phyloP scores from a whole-genome alignment of 169 alveolate species.

The Perkinsus olseni region DNA sequence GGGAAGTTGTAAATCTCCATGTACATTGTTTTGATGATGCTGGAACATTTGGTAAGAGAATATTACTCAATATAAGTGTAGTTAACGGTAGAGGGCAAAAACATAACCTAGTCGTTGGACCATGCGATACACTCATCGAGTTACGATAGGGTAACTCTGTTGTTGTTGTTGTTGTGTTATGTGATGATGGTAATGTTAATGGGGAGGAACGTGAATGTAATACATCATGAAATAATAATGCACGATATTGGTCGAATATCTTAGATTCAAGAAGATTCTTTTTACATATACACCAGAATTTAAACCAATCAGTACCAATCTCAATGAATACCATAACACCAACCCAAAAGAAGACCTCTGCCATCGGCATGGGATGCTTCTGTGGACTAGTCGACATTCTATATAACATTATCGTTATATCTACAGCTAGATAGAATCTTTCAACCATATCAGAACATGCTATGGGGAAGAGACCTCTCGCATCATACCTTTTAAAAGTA shows the following conservation, averaged over 20 bases:
- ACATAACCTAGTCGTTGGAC: background rate
- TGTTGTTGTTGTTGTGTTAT: background rate
- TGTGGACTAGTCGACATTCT: slow-evolving; percentile 28
- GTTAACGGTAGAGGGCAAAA: background rate
- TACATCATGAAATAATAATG: slow-evolving; percentile 23
- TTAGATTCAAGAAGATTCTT: slow-evolving; percentile 14
- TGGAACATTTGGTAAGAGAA: background rate
- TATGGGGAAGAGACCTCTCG: slow-evolving; percentile 24
- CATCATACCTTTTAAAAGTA: slow-evolving; percentile 28
- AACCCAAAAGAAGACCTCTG: slow-evolving; percentile 16
- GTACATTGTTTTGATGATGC: background rate
- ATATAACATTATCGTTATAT: slow-evolving; percentile 18
- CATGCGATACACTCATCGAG: background rate
- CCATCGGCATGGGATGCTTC: background rate
- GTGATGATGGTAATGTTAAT: background rate
- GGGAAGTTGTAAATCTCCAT: background rate
- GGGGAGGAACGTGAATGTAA: slow-evolving; percentile 13
- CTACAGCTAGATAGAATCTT: slow-evolving; percentile 25
- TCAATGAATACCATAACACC: slow-evolving; percentile 23
- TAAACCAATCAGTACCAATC: slow-evolving; percentile 35
- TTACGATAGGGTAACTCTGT: background rate
- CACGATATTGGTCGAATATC: slow-evolving; percentile 18
- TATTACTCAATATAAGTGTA: background rate
- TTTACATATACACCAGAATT: slow-evolving; percentile 28
- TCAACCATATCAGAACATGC: slow-evolving; percentile 27